phyloP scores from a whole-genome alignment of 2,329 filamentous ascomycete genomes.

The Fusarium clavum region DNA sequence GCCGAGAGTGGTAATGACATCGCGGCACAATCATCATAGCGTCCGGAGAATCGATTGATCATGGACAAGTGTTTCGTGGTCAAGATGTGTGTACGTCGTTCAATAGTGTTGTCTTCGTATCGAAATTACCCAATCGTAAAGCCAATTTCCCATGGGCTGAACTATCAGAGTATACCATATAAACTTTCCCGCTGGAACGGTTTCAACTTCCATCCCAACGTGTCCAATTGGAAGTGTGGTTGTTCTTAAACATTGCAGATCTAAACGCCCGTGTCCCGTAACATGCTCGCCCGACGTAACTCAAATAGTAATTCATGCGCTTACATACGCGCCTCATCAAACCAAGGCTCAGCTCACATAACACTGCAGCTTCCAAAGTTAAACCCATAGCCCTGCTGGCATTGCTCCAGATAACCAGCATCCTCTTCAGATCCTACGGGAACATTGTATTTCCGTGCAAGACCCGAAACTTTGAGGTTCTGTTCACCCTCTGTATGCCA shows the following conservation, averaged over 20 bases:
- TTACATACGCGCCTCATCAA: constrained; percentile 1
- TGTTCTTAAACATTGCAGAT: constrained; percentile 5
- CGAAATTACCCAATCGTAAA: constrained; percentile 11
- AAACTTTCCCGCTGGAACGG: background rate
- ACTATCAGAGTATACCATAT: background rate
- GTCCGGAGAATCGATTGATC: background rate
- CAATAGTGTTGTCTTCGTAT: constrained; percentile 19
- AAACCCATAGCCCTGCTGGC: constrained; percentile 62
- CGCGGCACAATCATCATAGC: background rate
- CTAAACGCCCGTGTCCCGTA: constrained; percentile 16
- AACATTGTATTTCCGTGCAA: constrained; percentile 72
- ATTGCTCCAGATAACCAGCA: constrained; percentile 81
- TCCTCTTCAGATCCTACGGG: constrained; percentile 73
- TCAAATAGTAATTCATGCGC: background rate
- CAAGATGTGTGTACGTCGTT: background rate
- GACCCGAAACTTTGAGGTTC: constrained; percentile 78
- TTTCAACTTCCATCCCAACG: background rate
- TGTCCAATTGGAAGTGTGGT: constrained; percentile 2
- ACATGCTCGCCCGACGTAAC: constrained; percentile 1
- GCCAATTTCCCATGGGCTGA: constrained; percentile 14
- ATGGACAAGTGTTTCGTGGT: background rate
- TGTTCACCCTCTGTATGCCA: constrained; percentile 93
- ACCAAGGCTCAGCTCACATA: constrained; percentile 57
- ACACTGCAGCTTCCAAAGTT: constrained; percentile 61
- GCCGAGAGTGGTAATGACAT: constrained; percentile 1